Evolutionary conservation across 192 early-diverging fungal genomes (phyloP).

Genomic region (Backusella circina): DNA sequence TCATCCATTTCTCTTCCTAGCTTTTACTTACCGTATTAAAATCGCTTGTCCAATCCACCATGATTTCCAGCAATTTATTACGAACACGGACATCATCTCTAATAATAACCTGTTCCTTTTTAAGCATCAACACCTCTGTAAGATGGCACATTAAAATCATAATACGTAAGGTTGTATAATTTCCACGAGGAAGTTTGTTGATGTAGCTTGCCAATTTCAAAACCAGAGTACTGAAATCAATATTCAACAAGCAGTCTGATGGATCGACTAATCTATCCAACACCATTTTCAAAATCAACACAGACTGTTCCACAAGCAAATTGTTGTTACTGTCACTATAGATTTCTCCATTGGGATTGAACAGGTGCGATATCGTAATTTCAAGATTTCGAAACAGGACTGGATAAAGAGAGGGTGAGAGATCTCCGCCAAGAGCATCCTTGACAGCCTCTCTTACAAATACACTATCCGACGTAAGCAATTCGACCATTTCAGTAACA

Average conservation of each 20-base stretch:
- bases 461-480: slow-evolving; percentile 69
- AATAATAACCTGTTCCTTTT: slow-evolving; percentile 65
- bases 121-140: slow-evolving; percentile 62
- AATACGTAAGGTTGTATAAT: slow-evolving; percentile 51
- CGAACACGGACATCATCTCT: slow-evolving; percentile 65
- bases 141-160: slow-evolving; percentile 73
- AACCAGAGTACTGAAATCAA: slow-evolving; percentile 65
- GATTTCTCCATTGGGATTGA: slow-evolving; percentile 54
- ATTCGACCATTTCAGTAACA: slow-evolving; percentile 64
- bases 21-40: slow-evolving; percentile 44
- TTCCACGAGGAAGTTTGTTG: slow-evolving; percentile 45
- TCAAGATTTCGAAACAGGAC: slow-evolving; percentile 55
- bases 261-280: slow-evolving; percentile 58
- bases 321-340: slow-evolving; percentile 48
- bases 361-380: slow-evolving; percentile 52
- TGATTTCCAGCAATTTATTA: slow-evolving; percentile 59
- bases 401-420: slow-evolving; percentile 60
- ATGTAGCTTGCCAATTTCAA: slow-evolving; percentile 64
- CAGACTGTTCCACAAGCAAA: slow-evolving; percentile 65
- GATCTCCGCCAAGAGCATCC: slow-evolving; percentile 73
- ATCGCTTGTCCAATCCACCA: slow-evolving; percentile 72
- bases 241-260: slow-evolving; percentile 42
- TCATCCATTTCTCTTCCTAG: too few relatives aligned
- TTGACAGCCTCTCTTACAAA: slow-evolving; percentile 70
- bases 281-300: slow-evolving; percentile 63